These are phyloP conservation scores for Cystobasidium onofrii DNA, from an alignment of 768 basidiomycete species.

Conservation along the genomic window DNA sequence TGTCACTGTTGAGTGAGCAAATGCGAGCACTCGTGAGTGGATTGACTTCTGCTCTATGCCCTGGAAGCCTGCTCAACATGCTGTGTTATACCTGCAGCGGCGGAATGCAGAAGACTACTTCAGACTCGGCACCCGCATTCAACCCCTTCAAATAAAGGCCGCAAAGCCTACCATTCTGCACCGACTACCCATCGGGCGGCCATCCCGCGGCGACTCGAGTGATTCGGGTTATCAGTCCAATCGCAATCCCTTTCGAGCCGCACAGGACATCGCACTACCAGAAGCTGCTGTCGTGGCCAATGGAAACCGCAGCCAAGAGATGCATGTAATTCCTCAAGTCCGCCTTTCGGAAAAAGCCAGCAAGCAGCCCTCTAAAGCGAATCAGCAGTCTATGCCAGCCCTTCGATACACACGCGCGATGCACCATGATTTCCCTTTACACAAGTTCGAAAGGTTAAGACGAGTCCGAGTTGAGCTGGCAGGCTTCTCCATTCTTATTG, in stretches of 20 bases:
- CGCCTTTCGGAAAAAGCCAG: not conserved
- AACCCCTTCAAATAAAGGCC: not conserved
- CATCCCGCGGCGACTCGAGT: not conserved
- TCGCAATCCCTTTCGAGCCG: not conserved
- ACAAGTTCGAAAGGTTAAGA: not conserved
- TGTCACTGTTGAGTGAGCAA: slow-evolving; percentile 9
- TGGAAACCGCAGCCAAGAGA: not conserved
- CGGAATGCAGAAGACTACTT: slow-evolving; percentile 21
- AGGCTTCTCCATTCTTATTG: not conserved
- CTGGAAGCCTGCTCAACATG: no score
- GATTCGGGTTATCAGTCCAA: not conserved
- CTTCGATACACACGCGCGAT: not conserved
- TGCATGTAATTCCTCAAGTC: not conserved
- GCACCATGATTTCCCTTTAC: slow-evolving; percentile 8
- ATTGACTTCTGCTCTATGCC: not conserved
- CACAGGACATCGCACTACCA: not conserved
- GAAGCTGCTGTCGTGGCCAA: not conserved
- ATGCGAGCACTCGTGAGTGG: slow-evolving; percentile 5
- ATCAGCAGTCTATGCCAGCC: not conserved
- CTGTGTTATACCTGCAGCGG: no score
- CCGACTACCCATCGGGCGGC: no score
- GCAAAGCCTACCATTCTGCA: not conserved
- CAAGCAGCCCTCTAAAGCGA: not conserved
- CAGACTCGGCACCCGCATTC: slow-evolving; percentile 2
- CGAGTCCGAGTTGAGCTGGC: not conserved